phyloP scores from a whole-genome alignment of 129 eudicot species.

The Flaveria linearis region DNA sequence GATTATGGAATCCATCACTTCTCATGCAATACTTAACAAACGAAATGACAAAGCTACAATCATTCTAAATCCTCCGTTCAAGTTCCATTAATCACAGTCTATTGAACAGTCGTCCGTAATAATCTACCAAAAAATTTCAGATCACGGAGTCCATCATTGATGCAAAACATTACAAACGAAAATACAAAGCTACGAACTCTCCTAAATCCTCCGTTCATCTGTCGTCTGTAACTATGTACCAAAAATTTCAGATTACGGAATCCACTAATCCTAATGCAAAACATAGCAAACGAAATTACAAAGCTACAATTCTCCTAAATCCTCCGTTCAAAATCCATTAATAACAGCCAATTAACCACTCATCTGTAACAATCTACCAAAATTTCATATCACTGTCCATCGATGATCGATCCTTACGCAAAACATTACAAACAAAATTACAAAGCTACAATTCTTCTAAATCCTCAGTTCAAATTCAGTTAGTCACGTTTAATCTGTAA shows the following conservation, averaged over 20 bases:
- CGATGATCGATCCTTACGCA: background rate
- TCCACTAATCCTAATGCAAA: background rate
- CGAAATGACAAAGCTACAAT: background rate
- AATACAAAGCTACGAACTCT: background rate
- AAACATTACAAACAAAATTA: background rate
- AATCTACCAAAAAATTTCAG: background rate
- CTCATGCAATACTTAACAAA: background rate
- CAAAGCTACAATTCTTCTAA: background rate
- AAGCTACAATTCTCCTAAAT: background rate
- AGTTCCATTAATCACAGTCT: slow-evolving; percentile 24
- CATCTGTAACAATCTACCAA: background rate
- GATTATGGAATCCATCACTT: background rate
- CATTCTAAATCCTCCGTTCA: slow-evolving; percentile 2
- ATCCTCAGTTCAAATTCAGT: slow-evolving; percentile 29
- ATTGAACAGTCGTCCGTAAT: background rate
- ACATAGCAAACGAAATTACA: background rate
- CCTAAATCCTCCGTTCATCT: slow-evolving; percentile 26
- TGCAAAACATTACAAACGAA: background rate
- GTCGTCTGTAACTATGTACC: slow-evolving; percentile 42
- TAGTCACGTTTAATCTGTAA: slow-evolving; percentile 35
- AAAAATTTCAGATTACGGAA: background rate
- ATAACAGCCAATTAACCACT: background rate
- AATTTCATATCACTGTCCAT: background rate
- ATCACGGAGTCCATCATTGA: background rate
- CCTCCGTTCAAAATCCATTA: background rate